Conservation (phyloP, 2,329 filamentous ascomycete species). For the Pseudogymnoascus sp. region DNA sequence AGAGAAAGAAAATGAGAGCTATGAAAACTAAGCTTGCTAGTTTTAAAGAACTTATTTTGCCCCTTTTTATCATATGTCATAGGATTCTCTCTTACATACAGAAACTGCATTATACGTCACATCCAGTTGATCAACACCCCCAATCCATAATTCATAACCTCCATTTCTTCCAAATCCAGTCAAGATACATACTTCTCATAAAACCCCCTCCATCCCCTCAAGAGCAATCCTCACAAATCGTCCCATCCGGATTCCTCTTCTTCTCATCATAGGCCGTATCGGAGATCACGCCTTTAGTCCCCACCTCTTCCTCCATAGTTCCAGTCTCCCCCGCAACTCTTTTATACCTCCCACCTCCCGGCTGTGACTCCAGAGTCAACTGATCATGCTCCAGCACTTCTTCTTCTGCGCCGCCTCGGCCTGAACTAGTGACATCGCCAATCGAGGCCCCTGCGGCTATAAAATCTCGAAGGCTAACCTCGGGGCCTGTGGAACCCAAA, state of each 20-base stretch:
- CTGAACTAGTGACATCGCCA: not conserved
- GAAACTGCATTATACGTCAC: not conserved
- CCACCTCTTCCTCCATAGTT: not conserved
- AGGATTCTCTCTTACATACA: not conserved
- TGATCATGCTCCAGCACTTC: not conserved
- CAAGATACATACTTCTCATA: not conserved
- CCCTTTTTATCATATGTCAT: not conserved
- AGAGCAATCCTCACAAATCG: conserved; percentile 14
- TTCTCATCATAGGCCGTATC: conserved; percentile 5
- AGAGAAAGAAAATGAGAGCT: not conserved
- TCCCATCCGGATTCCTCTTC: conserved; percentile 12
- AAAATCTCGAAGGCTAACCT: not conserved
- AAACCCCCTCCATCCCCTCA: not conserved
- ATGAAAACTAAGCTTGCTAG: not conserved
- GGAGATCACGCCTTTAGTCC: not conserved
- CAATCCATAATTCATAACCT: not conserved
- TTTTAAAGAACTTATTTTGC: no score
- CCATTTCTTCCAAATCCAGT: not conserved
- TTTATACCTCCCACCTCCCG: conserved; percentile 8
- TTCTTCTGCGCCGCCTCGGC: not conserved
- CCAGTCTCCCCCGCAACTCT: conserved; percentile 7
- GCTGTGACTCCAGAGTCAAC: conserved; percentile 5
- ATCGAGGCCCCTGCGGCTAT: not conserved
- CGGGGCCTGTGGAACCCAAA: not conserved
- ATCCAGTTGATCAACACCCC: not conserved